phyloP scores from a whole-genome alignment of 2,329 filamentous ascomycete genomes.

The Hansfordia pulvinata region DNA sequence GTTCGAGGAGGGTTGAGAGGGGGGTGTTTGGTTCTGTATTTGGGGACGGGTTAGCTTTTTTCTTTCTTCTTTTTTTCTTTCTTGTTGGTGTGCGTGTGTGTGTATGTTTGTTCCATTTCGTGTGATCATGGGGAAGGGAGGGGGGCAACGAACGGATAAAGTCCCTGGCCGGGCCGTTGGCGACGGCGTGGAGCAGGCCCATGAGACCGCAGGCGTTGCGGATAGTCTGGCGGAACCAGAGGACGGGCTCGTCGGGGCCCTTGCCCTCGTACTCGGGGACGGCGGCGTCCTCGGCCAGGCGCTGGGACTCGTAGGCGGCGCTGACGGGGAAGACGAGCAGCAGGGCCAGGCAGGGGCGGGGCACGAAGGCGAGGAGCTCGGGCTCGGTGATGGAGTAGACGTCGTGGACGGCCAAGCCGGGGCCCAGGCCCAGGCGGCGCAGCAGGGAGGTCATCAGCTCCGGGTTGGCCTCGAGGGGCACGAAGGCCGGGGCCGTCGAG shows the following conservation, averaged over 20 bases:
- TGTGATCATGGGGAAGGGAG: neutral
- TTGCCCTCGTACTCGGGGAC: constrained; percentile 50
- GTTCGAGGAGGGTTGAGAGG: constrained; percentile 50
- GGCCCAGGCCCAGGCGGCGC: constrained; percentile 71
- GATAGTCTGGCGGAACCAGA: constrained; percentile 95
- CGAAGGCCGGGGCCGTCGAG: constrained; percentile 30
- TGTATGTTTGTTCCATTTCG: neutral
- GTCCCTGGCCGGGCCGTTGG: constrained; percentile 57
- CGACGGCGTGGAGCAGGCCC: constrained; percentile 69
- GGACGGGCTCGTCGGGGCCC: constrained; percentile 58
- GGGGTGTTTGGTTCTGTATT: constrained; percentile 32
- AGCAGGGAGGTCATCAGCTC: constrained; percentile 77
- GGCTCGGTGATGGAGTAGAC: constrained; percentile 84
- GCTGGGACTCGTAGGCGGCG: constrained; percentile 63
- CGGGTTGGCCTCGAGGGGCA: constrained; percentile 62
- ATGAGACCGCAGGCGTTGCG: constrained; percentile 87
- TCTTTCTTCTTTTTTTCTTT: neutral
- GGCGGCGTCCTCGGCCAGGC: constrained; percentile 57
- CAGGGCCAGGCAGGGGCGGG: constrained; percentile 75
- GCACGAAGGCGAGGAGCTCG: constrained; percentile 72
- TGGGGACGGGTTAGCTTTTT: neutral
- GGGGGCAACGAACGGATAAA: constrained; percentile 38
- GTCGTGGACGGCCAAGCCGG: constrained; percentile 69
- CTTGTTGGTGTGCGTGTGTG: constrained; percentile 25
- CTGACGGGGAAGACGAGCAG: constrained; percentile 87